These are phyloP conservation scores for Inosperma sp. DNA, from an alignment of 768 basidiomycete genomes.

Conservation along the genomic window DNA sequence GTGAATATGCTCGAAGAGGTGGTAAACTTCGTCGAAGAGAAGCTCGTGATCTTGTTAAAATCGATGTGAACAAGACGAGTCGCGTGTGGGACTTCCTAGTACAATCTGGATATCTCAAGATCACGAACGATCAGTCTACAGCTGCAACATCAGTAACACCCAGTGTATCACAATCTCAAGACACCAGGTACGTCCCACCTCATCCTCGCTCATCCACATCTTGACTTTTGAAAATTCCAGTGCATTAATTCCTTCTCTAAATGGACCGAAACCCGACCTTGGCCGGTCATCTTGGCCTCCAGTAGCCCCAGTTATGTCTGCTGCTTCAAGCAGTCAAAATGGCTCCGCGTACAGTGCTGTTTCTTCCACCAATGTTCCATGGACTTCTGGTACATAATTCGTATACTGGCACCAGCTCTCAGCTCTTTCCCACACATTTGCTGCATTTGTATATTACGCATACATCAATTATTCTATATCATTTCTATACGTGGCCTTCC, in stretches of 20 bases:
- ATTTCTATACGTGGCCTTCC: too few species aligned
- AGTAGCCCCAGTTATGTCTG: slow-evolving; percentile 26
- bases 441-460: slow-evolving; percentile 34
- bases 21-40: slow-evolving; percentile 86
- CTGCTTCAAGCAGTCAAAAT: slow-evolving; percentile 34
- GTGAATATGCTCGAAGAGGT: slow-evolving; percentile 86
- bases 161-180: slow-evolving; percentile 29
- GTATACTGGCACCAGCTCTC: too few species aligned
- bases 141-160: slow-evolving; percentile 41
- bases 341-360: slow-evolving; percentile 35
- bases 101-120: slow-evolving; percentile 76
- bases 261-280: slow-evolving; percentile 32
- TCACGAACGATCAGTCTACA: slow-evolving; percentile 47
- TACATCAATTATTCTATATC: too few species aligned
- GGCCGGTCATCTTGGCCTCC: slow-evolving; percentile 28
- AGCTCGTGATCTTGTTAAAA: slow-evolving; percentile 85
- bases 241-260: too few species aligned
- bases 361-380: slow-evolving; percentile 30
- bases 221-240: too few species aligned
- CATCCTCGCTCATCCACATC: too few species aligned
- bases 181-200: slow-evolving; percentile 38
- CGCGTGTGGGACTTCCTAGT: slow-evolving; percentile 92
- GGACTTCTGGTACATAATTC: slow-evolving; percentile 22
- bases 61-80: slow-evolving; percentile 90
- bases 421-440: slow-evolving; percentile 15